Percentiles rank a stretch among this genome's conserved stretches.
Evolutionary conservation across 169 alveolate species (phyloP).

Genomic region (Plasmodium ovale): DNA sequence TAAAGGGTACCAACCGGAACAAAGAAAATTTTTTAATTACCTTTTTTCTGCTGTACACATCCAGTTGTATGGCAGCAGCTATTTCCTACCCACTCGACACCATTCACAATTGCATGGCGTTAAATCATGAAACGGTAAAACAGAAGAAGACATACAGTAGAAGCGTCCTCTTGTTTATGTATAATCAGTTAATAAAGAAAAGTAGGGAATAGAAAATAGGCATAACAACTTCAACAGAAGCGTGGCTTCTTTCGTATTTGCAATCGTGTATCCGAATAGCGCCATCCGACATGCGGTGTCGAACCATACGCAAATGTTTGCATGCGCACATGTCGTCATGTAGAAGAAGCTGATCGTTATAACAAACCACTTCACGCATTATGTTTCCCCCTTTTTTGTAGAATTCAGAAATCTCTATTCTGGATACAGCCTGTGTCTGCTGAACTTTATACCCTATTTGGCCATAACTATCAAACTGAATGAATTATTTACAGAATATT

Average conservation of each 20-base stretch:
- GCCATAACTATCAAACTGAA: slow-evolving; percentile 53
- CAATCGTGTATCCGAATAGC: too few species aligned
- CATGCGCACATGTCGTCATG: background rate
- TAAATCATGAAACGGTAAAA: slow-evolving; percentile 53
- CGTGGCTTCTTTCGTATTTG: too few species aligned
- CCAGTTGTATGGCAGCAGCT: slow-evolving; percentile 56
- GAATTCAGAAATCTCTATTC: slow-evolving; percentile 42
- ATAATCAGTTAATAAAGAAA: slow-evolving; percentile 38
- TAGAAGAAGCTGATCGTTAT: too few species aligned
- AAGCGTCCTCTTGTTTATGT: slow-evolving; percentile 32
- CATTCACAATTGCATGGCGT: slow-evolving; percentile 32
- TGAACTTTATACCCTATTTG: slow-evolving; percentile 61
- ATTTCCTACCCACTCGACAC: slow-evolving; percentile 57
- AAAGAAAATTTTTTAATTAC: slow-evolving; percentile 20
- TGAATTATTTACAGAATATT: slow-evolving; percentile 62
- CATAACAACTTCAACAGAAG: too few species aligned
- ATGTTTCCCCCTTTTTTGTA: background rate
- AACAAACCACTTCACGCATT: background rate
- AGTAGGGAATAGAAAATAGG: slow-evolving; percentile 18
- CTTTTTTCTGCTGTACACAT: slow-evolving; percentile 38
- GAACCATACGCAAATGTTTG: background rate
- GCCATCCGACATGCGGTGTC: too few species aligned
- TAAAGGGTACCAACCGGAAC: slow-evolving; percentile 3
- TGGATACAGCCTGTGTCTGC: slow-evolving; percentile 64
- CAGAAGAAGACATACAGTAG: slow-evolving; percentile 34